phyloP scores from a whole-genome alignment of 148 eudicot genomes.

The Amaranthus hypochondriacus region DNA sequence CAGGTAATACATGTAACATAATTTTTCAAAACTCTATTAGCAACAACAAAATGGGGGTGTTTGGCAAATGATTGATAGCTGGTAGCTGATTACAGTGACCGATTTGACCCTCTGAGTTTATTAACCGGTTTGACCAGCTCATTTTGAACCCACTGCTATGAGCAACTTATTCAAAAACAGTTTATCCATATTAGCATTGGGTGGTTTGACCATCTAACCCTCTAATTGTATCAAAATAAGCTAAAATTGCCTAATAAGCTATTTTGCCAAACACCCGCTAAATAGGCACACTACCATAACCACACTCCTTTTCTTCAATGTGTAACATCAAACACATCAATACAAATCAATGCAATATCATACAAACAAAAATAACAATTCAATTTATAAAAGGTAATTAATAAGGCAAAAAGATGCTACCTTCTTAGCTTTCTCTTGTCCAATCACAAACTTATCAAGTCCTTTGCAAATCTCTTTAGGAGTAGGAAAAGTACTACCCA shows the following conservation, averaged over 20 bases:
- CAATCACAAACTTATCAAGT: conserved; percentile 97
- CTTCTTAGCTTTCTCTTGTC: conserved; percentile 97
- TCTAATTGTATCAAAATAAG: not conserved
- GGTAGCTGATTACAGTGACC: too few relatives aligned
- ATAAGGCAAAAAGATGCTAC: conserved; percentile 27
- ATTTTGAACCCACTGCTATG: too few relatives aligned
- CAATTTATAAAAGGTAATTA: conserved; percentile 7
- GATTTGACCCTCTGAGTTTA: too few relatives aligned
- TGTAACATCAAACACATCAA: conserved; percentile 6
- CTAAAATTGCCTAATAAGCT: not conserved
- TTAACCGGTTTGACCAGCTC: too few relatives aligned
- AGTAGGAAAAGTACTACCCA: conserved; percentile 74
- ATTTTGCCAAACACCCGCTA: too few relatives aligned
- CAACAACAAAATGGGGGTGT: not conserved
- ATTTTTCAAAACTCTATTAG: not conserved
- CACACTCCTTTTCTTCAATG: not conserved
- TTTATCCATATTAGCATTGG: too few relatives aligned
- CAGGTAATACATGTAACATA: not conserved
- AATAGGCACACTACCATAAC: not conserved
- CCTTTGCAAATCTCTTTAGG: conserved; percentile 96
- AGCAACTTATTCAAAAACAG: too few relatives aligned
- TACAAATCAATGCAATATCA: not conserved
- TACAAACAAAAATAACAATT: conserved; percentile 10
- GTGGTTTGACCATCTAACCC: too few relatives aligned
- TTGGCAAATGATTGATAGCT: too few relatives aligned